Conservation (phyloP, 768 basidiomycete genomes). For the Mrakia blollopis region DNA sequence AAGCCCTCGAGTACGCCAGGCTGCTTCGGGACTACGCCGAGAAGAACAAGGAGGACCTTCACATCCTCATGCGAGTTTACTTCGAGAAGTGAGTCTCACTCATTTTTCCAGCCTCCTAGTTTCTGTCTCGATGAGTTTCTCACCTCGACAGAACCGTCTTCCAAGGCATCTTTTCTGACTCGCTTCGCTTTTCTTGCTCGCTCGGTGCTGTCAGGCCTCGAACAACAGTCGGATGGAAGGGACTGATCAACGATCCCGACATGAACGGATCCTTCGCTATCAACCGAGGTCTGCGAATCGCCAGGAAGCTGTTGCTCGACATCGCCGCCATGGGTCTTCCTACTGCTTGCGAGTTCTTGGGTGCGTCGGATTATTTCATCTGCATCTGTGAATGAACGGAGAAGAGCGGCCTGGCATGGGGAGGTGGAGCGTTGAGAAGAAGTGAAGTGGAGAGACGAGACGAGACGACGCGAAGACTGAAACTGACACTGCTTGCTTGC, state of each 20-base stretch:
- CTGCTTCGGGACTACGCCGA: slow-evolving; percentile 76
- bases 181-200: neutral
- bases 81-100: slow-evolving; percentile 68
- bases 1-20: slow-evolving; percentile 80
- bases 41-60: slow-evolving; percentile 70
- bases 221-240: slow-evolving; percentile 98
- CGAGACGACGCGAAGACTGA: neutral
- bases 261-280: slow-evolving; percentile 49
- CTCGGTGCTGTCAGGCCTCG: slow-evolving; percentile 46
- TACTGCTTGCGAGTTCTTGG: slow-evolving; percentile 91
- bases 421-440: too few relatives aligned
- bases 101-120: too few relatives aligned
- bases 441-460: too few relatives aligned
- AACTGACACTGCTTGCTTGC: neutral
- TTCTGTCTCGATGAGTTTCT: too few relatives aligned
- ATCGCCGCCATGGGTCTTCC: slow-evolving; percentile 86
- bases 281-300: slow-evolving; percentile 88
- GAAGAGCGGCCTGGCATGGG: too few relatives aligned
- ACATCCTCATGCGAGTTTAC: slow-evolving; percentile 82
- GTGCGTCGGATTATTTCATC: slow-evolving; percentile 35
- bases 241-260: slow-evolving; percentile 71
- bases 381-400: too few relatives aligned
- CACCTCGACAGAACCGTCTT: neutral
- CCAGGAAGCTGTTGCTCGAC: slow-evolving; percentile 79
- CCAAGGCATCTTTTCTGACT: neutral